Evolutionary conservation across 345 rosid species (phyloP).

Genomic region (Arabis hirsuta): DNA sequence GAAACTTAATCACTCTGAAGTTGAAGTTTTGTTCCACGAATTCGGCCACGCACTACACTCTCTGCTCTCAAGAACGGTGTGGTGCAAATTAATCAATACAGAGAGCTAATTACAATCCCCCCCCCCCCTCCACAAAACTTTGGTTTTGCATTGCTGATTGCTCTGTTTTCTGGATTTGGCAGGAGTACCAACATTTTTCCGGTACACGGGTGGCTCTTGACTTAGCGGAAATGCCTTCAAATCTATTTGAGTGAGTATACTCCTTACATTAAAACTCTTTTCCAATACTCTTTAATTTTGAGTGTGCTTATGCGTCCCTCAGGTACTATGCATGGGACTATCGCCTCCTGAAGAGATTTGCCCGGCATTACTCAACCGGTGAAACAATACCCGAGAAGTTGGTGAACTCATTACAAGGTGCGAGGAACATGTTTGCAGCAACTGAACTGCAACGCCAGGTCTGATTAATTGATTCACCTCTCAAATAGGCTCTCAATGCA

Average conservation of each 20-base stretch:
- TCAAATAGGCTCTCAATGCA: slow-evolving; percentile 5
- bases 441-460: slow-evolving; percentile 98
- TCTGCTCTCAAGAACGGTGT: slow-evolving; percentile 90
- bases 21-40: slow-evolving; percentile 95
- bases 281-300: background rate
- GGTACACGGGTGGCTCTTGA: slow-evolving; percentile 95
- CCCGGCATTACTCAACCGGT: slow-evolving; percentile 82
- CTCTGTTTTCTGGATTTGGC: slow-evolving; percentile 35
- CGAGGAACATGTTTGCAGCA: slow-evolving; percentile 91
- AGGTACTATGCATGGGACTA: slow-evolving; percentile 95
- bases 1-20: slow-evolving; percentile 83
- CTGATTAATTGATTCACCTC: slow-evolving; percentile 17
- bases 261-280: slow-evolving; percentile 12
- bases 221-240: slow-evolving; percentile 94
- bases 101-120: background rate
- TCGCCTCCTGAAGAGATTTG: slow-evolving; percentile 77
- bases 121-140: background rate
- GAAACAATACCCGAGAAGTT: slow-evolving; percentile 84
- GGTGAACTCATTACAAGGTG: slow-evolving; percentile 79
- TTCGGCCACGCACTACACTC: slow-evolving; percentile 97
- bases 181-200: slow-evolving; percentile 96
- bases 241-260: slow-evolving; percentile 91
- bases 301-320: slow-evolving; percentile 25
- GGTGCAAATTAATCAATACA: slow-evolving; percentile 27
- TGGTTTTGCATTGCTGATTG: slow-evolving; percentile 33